Evolutionary conservation across 176 grass and related monocot genomes (phyloP).

Genomic region (Poa annua): DNA sequence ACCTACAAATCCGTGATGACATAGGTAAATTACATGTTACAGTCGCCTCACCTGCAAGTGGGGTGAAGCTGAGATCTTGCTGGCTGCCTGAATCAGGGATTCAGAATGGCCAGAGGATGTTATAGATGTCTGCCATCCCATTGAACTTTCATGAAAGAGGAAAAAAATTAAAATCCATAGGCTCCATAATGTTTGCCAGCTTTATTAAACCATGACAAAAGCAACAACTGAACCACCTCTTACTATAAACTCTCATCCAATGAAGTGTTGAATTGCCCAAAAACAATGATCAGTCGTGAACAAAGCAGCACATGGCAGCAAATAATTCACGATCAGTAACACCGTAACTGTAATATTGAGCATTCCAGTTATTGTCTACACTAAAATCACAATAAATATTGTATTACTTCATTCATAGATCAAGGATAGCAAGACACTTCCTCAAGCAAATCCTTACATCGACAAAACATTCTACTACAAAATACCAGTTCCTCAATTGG

Average conservation of each 20-base stretch:
- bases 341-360: background rate
- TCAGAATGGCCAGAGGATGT: too few relatives aligned
- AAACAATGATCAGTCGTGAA: background rate
- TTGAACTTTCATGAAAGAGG: too few relatives aligned
- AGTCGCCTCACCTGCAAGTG: background rate
- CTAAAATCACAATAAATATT: constrained; percentile 17
- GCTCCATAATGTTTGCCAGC: background rate
- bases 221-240: background rate
- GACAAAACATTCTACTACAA: background rate
- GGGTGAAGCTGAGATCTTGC: background rate
- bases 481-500: background rate
- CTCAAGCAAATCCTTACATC: background rate
- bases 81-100: too few relatives aligned
- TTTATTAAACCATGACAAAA: constrained; percentile 20
- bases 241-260: background rate
- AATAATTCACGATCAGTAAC: background rate
- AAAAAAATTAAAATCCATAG: background rate
- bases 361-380: background rate
- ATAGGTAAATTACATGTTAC: background rate
- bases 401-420: background rate
- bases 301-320: background rate
- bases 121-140: too few relatives aligned
- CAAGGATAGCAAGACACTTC: background rate
- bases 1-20: background rate
- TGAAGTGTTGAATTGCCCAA: background rate